Percentiles rank a stretch among this genome's conserved stretches.
Evolutionary conservation across 371 early-diverging fungal species (phyloP).

Genomic region (Paraphysoderma sedebokerense): DNA sequence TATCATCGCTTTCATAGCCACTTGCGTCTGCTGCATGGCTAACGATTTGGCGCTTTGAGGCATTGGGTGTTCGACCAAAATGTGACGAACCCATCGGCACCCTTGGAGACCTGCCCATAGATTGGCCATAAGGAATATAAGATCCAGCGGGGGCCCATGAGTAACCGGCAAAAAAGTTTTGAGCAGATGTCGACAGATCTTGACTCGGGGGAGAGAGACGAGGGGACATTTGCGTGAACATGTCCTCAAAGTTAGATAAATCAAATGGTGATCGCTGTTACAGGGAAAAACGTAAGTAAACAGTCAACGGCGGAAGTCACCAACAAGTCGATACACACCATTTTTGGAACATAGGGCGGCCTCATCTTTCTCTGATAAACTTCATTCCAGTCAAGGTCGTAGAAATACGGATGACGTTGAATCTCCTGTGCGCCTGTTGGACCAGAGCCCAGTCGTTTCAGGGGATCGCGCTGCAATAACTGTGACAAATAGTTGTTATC

Average conservation of each 20-base stretch:
- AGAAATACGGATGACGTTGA: slow-evolving; percentile 50
- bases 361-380: slow-evolving; percentile 28
- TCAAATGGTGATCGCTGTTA: slow-evolving; percentile 34
- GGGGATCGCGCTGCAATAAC: slow-evolving; percentile 49
- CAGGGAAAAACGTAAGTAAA: no score
- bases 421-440: slow-evolving; percentile 35
- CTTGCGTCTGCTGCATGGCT: no score
- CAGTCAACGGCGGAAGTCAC: no score
- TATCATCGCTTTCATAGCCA: no score
- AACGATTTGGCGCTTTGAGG: no score
- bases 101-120: no score
- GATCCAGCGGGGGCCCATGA: background rate
- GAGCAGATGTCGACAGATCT: background rate
- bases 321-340: slow-evolving; percentile 18
- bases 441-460: slow-evolving; percentile 38
- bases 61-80: no score
- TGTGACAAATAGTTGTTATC: slow-evolving; percentile 5
- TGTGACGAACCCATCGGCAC: no score
- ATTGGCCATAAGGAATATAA: no score
- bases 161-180: background rate
- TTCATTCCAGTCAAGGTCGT: slow-evolving; percentile 45
- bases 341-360: slow-evolving; percentile 33
- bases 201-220: slow-evolving; percentile 7
- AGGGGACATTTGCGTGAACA: slow-evolving; percentile 37
- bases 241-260: slow-evolving; percentile 44